Evolutionary conservation across 257 asterid genomes (phyloP).

Genomic region (Rehmannia glutinosa): DNA sequence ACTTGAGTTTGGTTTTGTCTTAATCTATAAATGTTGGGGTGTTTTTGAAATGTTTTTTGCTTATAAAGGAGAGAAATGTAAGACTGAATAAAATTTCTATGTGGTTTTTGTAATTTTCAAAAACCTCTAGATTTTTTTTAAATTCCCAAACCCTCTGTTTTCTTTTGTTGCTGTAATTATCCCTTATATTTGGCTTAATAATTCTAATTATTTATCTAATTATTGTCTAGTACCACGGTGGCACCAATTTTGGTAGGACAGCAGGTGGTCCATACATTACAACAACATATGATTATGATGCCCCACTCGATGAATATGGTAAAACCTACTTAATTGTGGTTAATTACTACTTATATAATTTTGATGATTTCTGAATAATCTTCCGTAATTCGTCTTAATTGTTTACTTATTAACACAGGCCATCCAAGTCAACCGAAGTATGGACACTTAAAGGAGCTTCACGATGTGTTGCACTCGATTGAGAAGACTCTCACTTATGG

Average conservation of each 20-base stretch:
- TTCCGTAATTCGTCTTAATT: not conserved
- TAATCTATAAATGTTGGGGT: no score
- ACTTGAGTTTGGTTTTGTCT: no score
- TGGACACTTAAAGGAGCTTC: conserved; percentile 82
- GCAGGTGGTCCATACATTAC: conserved; percentile 84
- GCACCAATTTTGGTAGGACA: conserved; percentile 75
- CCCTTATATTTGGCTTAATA: no score
- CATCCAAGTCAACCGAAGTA: conserved; percentile 60
- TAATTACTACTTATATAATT: no score
- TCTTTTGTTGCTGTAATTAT: no score
- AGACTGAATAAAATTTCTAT: no score
- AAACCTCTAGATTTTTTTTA: no score
- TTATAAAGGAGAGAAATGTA: no score
- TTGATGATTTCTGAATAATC: no score
- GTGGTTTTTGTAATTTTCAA: no score
- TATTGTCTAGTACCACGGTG: conserved; percentile 64
- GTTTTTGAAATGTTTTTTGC: no score
- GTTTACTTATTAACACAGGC: conserved; percentile 24
- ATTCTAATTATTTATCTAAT: not conserved
- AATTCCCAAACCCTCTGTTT: no score
- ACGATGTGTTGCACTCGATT: conserved; percentile 45
- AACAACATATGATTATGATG: conserved; percentile 72
- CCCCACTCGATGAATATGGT: conserved; percentile 80
- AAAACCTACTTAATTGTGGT: not conserved
- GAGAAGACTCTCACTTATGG: conserved; percentile 62